Evolutionary conservation across 2,329 filamentous ascomycete species (phyloP).

Genomic region (Capronia americana): DNA sequence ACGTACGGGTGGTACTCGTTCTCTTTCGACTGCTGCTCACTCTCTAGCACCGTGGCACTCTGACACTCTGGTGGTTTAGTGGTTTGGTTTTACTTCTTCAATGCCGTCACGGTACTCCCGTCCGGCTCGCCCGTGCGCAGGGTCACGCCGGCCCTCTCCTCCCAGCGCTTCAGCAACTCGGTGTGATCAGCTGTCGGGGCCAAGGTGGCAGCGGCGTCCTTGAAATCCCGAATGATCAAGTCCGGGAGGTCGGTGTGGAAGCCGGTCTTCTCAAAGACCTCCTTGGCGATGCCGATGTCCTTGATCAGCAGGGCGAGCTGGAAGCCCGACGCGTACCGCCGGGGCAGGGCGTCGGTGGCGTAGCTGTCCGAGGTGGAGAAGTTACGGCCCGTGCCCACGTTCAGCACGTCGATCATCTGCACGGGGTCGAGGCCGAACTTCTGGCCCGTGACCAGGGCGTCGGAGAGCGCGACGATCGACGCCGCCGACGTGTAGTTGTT

Average conservation of each 20-base stretch:
- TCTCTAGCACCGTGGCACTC: too few species aligned
- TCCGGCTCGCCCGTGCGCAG: conserved; percentile 29
- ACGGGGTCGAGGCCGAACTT: conserved; percentile 37
- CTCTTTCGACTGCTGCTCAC: too few species aligned
- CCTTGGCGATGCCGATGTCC: conserved; percentile 36
- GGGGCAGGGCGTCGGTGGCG: conserved; percentile 36
- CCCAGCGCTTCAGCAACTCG: conserved; percentile 33
- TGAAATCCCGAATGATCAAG: conserved; percentile 39
- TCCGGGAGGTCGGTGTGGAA: conserved; percentile 34
- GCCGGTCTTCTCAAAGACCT: conserved; percentile 33
- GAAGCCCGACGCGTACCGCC: conserved; percentile 35
- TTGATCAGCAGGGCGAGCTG: conserved; percentile 36
- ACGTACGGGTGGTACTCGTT: neutral
- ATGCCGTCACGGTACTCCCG: conserved; percentile 27
- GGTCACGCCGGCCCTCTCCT: conserved; percentile 30
- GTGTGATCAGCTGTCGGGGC: conserved; percentile 33
- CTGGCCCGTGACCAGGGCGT: conserved; percentile 34
- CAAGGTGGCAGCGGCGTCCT: conserved; percentile 24
- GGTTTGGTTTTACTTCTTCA: conserved; percentile 24
- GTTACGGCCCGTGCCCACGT: conserved; percentile 48
- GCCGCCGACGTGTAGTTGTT: conserved; percentile 38
- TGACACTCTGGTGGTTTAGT: too few species aligned
- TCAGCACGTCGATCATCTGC: conserved; percentile 51
- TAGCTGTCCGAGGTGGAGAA: conserved; percentile 46
- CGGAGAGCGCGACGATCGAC: conserved; percentile 34